Evolutionary conservation across 441 rosid species (phyloP).

Genomic region (Euphorbia schlechtendalii): DNA sequence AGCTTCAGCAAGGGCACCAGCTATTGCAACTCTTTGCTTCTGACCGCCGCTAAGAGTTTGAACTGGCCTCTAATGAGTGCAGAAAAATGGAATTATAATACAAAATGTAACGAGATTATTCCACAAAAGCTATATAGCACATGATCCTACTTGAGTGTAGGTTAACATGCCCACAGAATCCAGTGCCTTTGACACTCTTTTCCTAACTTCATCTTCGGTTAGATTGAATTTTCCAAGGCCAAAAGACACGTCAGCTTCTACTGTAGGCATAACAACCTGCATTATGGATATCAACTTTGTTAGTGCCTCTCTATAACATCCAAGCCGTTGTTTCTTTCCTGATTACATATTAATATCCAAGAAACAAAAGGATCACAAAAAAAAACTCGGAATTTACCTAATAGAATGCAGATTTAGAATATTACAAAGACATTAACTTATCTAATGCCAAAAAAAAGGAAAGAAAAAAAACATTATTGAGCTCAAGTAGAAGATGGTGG

Average conservation of each 20-base stretch:
- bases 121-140: not conserved
- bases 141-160: constrained; percentile 50
- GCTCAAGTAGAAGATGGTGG: not conserved
- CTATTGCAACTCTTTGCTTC: constrained; percentile 93
- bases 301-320: not conserved
- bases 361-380: not conserved
- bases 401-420: not conserved
- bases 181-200: constrained; percentile 60
- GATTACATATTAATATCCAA: not conserved
- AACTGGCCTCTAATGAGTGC: constrained; percentile 61
- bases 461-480: not conserved
- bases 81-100: constrained; percentile 2
- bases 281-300: constrained; percentile 6
- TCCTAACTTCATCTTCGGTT: constrained; percentile 49
- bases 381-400: not conserved
- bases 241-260: constrained; percentile 93
- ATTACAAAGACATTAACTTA: not conserved
- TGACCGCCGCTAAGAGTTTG: constrained; percentile 99
- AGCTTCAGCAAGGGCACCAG: constrained; percentile 95
- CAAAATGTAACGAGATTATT: not conserved
- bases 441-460: not conserved
- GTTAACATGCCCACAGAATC: constrained; percentile 76
- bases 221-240: constrained; percentile 80
- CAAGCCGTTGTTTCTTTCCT: constrained; percentile 1
- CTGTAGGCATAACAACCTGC: constrained; percentile 97